These are phyloP conservation scores for Rheum nobile DNA, from an alignment of 148 eudicot species.

Conservation along the genomic window DNA sequence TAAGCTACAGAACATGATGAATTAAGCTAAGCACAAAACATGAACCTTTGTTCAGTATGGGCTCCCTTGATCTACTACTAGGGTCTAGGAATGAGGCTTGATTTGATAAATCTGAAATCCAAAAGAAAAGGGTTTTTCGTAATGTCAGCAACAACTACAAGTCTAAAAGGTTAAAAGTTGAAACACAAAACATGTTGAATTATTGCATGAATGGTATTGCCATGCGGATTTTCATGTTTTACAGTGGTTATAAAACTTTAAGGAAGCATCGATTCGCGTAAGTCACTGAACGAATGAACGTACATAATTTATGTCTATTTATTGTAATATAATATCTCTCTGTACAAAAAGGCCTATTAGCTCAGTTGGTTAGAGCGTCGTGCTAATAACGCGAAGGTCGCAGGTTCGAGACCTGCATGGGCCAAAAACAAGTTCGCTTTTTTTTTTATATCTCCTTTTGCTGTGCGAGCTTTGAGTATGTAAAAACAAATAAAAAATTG, in stretches of 20 bases:
- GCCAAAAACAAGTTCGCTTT: too few species aligned
- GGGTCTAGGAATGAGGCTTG: background rate
- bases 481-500: too few species aligned
- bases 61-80: too few species aligned
- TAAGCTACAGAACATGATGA: too few species aligned
- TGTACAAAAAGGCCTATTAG: constrained; percentile 33
- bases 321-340: background rate
- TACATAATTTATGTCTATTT: background rate
- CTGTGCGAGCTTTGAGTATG: too few species aligned
- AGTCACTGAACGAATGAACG: too few species aligned
- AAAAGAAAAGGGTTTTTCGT: background rate
- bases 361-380: constrained; percentile 76
- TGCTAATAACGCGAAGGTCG: constrained; percentile 97
- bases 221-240: background rate
- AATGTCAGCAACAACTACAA: background rate
- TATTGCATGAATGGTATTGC: background rate
- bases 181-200: background rate
- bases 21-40: too few species aligned
- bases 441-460: background rate
- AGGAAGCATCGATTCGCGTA: background rate
- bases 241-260: background rate
- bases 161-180: background rate
- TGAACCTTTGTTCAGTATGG: too few species aligned
- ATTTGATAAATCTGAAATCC: background rate
- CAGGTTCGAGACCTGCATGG: constrained; percentile 94